These are phyloP conservation scores for Alternaria atra DNA, from an alignment of 2,329 filamentous ascomycete species.

Conservation along the genomic window DNA sequence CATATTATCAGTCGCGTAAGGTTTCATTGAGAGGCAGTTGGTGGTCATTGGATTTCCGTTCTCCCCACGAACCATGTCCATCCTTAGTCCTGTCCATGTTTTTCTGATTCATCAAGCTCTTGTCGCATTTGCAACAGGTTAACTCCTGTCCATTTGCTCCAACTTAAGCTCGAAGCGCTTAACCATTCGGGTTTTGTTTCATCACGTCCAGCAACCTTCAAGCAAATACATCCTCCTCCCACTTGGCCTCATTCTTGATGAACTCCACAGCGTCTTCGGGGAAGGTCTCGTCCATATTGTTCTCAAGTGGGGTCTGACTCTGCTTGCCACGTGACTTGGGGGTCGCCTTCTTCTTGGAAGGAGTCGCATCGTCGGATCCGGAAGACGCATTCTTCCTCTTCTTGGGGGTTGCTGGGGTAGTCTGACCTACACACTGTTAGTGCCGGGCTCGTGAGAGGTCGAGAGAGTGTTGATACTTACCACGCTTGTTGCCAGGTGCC, in stretches of 20 bases:
- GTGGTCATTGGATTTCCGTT: background rate
- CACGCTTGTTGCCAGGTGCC: slow-evolving; percentile 31
- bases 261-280: slow-evolving; percentile 22
- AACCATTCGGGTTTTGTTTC: too few species aligned
- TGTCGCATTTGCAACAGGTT: too few species aligned
- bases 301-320: background rate
- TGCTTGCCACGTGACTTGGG: slow-evolving; percentile 27
- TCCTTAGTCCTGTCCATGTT: background rate
- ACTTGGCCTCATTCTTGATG: slow-evolving; percentile 21
- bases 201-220: background rate
- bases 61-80: background rate
- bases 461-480: slow-evolving; percentile 21
- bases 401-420: slow-evolving; percentile 5
- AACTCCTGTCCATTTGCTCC: background rate
- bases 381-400: slow-evolving; percentile 20
- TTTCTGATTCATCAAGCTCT: too few species aligned
- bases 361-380: slow-evolving; percentile 15
- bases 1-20: too few species aligned
- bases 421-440: slow-evolving; percentile 18
- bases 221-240: slow-evolving; percentile 12
- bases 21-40: background rate
- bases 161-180: background rate
- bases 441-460: background rate
- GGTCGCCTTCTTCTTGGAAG: slow-evolving; percentile 32
- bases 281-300: slow-evolving; percentile 7